Base-by-base conservation (phyloP, 768 basidiomycete species). In the Rossbeevera mucosa region DNA sequence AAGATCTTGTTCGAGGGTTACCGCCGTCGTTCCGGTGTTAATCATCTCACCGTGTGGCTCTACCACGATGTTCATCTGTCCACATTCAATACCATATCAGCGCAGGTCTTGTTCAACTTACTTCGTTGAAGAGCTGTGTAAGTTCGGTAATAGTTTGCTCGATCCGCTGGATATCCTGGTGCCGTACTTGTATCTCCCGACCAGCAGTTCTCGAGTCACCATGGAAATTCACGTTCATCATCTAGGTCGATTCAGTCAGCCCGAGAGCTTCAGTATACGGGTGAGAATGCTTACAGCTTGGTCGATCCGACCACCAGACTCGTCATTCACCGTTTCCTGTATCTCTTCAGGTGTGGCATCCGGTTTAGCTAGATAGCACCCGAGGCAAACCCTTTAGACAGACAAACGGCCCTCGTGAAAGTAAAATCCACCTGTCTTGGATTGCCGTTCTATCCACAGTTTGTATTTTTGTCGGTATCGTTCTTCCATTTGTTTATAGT, bases 41-140 rank as follows among this genome's bases (percentile, higher is more conserved):
- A 98, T 85, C 14, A 83, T 80, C 59, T 96, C 94, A 53, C 92
- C 90, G 71, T 97, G 94, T 69, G 96, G 91, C 62, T 94, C 92
- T 21, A 97, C 92, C 52, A 95, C 76, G 58, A 94, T 85, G 57
- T 89, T 89, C 94, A 97, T 96, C 89, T 93, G 48, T 31, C 9
- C 42, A 50, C 51, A 16, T 30, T 66, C 26, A 53, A 33, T 20
- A 5, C 8, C 25, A 18, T 18, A 22, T 30, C 16, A 33, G 21
- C 5, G 33, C 16, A 47, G 29, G 31, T 16, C 31, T 4, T 14
- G 14, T 6, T 47, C 1, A 31, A 74, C 84, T 36, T 51, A 92
- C 91, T 66, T 99, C 95, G 65, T 92, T 93, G 76, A 97, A 96
- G 61, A 99, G 75, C 64, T 95, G 92, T 9, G 93, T 94, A 42